Conservation (phyloP, 352 stramenopile species). For the Pythium phragmiticola region DNA sequence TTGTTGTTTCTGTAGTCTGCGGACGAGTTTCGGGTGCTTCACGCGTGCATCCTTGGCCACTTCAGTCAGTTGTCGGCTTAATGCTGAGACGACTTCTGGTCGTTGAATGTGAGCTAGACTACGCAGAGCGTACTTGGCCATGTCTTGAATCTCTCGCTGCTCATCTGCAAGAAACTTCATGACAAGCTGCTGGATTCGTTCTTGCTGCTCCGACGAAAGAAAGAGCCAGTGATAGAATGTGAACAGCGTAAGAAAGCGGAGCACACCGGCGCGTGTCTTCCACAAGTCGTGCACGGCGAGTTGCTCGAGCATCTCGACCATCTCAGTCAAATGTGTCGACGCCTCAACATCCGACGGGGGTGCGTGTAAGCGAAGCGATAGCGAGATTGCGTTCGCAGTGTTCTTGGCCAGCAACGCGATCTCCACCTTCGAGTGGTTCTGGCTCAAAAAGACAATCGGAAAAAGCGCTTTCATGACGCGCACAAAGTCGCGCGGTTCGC, state of each 20-base stretch:
- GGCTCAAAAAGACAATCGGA: slow-evolving; percentile 60
- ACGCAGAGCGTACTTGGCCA: slow-evolving; percentile 73
- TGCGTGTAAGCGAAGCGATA: slow-evolving; percentile 54
- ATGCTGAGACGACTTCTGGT: slow-evolving; percentile 28
- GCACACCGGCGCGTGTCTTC: slow-evolving; percentile 67
- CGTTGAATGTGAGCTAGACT: slow-evolving; percentile 64
- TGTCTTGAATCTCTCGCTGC: slow-evolving; percentile 77
- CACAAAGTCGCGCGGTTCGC: slow-evolving; percentile 43
- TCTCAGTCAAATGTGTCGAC: slow-evolving; percentile 13
- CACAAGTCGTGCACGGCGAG: slow-evolving; percentile 45
- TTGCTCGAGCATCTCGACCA: slow-evolving; percentile 46
- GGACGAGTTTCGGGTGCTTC: slow-evolving; percentile 60
- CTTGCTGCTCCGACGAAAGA: slow-evolving; percentile 34
- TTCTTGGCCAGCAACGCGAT: slow-evolving; percentile 67
- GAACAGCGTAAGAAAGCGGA: slow-evolving; percentile 75
- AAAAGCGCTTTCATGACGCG: slow-evolving; percentile 51
- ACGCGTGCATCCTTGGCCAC: slow-evolving; percentile 41
- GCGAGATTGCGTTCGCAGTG: slow-evolving; percentile 49
- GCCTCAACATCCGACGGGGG: slow-evolving; percentile 12
- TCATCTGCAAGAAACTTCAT: slow-evolving; percentile 60
- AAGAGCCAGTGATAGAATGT: slow-evolving; percentile 77
- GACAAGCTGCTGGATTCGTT: slow-evolving; percentile 53
- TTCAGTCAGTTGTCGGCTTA: slow-evolving; percentile 41
- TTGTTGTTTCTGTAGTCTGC: slow-evolving; percentile 47
- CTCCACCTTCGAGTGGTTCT: slow-evolving; percentile 69